Evolutionary conservation across 176 grass and related monocot species (phyloP), one percentile per base, ranked within the genome.

Genomic region (Paspalum notatum): DNA sequence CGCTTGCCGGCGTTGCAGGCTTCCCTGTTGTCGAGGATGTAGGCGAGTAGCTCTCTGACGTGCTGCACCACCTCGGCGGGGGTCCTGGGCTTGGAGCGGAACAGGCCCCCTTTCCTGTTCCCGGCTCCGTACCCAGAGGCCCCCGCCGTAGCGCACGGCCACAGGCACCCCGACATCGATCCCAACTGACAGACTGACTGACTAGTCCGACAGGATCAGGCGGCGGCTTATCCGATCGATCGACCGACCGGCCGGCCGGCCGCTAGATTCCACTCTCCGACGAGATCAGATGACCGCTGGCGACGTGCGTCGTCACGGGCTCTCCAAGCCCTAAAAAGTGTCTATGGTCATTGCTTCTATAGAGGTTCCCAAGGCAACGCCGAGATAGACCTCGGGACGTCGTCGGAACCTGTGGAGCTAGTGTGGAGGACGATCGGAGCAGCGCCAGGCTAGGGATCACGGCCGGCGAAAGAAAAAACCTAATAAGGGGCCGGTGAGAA

Each of bases 111-210:
- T 8, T 59, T 17, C 27, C 45, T 15, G 1, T 16, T 39, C 5
- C 80, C 44, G 32, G 25, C 6, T 4, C 76, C 63, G 25, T 27
- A 32, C 21, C 62, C 76, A 40, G 44, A 52, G 44, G 55, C 24
- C 21, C 2, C 45, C 6, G 10, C 38, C 15, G 45, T 66, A 3
- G 25, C 71, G 82, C 87, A 89, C 46, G 82, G 75, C 87, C 87
- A 89, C 45, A 88, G 76, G 70, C 82, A 89, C 38, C 82, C 70
- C 13, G 70, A 15, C 82, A 84, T 88, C 41, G n/a, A n/a, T 44
- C 16, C 32, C 32, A 32, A 32, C 32, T 32, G 32, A 3, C 32
- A 2, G 17, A 49, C 40, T 12, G 56, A 82, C 39, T 16, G 51
- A 59, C 40, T 47, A 32, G 17, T 20, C 37, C n/a, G 8, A 9